phyloP scores from a whole-genome alignment of 345 rosid genomes.

The Aquilaria yunnanensis region DNA sequence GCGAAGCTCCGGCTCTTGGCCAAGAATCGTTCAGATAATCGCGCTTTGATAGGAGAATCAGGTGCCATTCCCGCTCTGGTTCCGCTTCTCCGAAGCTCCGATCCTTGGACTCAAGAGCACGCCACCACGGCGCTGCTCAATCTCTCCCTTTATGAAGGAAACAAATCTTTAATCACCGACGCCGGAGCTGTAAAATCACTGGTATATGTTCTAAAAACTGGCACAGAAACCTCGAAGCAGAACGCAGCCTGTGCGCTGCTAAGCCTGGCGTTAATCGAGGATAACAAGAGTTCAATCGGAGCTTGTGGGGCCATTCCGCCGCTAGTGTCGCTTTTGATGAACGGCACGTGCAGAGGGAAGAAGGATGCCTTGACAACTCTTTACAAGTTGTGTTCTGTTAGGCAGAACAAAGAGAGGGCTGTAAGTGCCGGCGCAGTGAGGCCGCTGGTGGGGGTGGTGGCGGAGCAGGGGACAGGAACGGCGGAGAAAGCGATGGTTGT shows the following conservation, averaged over 20 bases:
- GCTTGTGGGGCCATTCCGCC: slow-evolving; percentile 95
- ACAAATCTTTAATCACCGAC: slow-evolving; percentile 48
- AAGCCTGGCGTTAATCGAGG: slow-evolving; percentile 77
- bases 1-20: slow-evolving; percentile 85
- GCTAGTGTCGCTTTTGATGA: slow-evolving; percentile 70
- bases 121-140: slow-evolving; percentile 87
- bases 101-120: slow-evolving; percentile 94
- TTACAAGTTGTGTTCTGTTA: slow-evolving; percentile 75
- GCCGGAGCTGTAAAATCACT: slow-evolving; percentile 83
- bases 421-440: slow-evolving; percentile 83
- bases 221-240: slow-evolving; percentile 93
- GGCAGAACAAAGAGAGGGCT: slow-evolving; percentile 88
- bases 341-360: slow-evolving; percentile 77
- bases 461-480: slow-evolving; percentile 80
- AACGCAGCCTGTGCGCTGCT: slow-evolving; percentile 91
- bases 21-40: slow-evolving; percentile 79
- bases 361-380: slow-evolving; percentile 89
- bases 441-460: slow-evolving; percentile 77
- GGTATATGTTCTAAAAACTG: slow-evolving; percentile 82
- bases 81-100: slow-evolving; percentile 76
- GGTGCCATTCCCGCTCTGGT: slow-evolving; percentile 84
- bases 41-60: slow-evolving; percentile 83
- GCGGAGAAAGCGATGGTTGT: slow-evolving; percentile 98
- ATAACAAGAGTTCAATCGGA: slow-evolving; percentile 80
- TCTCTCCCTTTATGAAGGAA: slow-evolving; percentile 71